Evolutionary conservation across 1,284 basidiomycete species (phyloP), one percentile per base, ranked within the genome.

Genomic region (Melampsora occidentalis): DNA sequence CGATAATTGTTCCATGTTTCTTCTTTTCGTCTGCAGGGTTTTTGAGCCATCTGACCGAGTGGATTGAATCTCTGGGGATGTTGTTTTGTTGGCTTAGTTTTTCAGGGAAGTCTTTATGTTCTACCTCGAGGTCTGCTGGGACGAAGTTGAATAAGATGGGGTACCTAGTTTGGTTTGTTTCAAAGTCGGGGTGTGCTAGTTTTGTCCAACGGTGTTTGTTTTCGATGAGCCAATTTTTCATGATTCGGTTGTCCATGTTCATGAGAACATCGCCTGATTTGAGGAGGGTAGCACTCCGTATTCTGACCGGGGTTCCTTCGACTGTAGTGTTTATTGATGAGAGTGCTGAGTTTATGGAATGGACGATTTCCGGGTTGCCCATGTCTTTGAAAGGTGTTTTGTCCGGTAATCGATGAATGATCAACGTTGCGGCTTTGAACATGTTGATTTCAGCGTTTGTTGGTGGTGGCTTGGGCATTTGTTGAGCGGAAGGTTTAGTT

Each of bases 251-350:
- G 1, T 51, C 25, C 10, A 53, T 14, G 7, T n/a, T 33, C n/a
- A 69, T 53, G 25, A 31, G 59, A 2, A 69, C 48, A 22, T 69
- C 25, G n/a, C 67, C 67, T 31, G 67, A 53, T 25, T 67, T 42
- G 9, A 67, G 20, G 5, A 67, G 1, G 0, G 46, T 42, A n/a
- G 42, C 20, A 9, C 42, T 49, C n/a, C 51, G 4, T 20, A 46
- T 42, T 20, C 3, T 18, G 2, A 67, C 39, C 28, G 46, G 9
- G 2, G 42, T 25, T 5, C 42, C 65, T 18, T 67, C 22, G 14
- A 67, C 2, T 2, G 16, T 18, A 1, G 65, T 39, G 22, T 67
- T 16, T 2, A 67, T 10, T 46, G 20, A 48, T 42, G 14, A 1
- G 5, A 67, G 35, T 12, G 39, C 65, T 16, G 16, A 3, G 42